Evolutionary conservation across 164 flowering plant genomes (phyloP).

Genomic region (Houttuynia cordata): DNA sequence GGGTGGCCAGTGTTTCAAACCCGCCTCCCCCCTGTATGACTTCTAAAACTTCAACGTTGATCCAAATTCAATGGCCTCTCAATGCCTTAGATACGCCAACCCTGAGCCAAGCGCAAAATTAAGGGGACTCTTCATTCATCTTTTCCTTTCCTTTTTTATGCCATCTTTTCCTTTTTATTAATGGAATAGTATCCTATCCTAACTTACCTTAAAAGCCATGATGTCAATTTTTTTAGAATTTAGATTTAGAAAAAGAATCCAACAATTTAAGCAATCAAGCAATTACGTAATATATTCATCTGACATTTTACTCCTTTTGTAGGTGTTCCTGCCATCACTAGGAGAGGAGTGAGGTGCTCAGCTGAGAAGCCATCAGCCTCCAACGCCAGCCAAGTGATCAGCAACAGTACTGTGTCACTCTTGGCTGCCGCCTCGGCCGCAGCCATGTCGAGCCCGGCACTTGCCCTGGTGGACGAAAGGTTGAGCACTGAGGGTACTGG

Average conservation of each 20-base stretch:
- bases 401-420: constrained; percentile 31
- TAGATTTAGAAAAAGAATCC: not conserved
- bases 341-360: constrained; percentile 37
- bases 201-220: too few relatives aligned
- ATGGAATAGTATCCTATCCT: too few relatives aligned
- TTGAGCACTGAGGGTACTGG: constrained; percentile 95
- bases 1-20: too few relatives aligned
- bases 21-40: too few relatives aligned
- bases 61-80: too few relatives aligned
- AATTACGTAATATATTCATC: not conserved
- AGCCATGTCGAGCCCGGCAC: constrained; percentile 36
- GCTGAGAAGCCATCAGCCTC: constrained; percentile 12
- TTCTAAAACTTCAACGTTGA: too few relatives aligned
- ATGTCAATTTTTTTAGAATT: not conserved
- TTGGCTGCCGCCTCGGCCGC: constrained; percentile 37
- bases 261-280: not conserved
- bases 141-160: too few relatives aligned
- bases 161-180: too few relatives aligned
- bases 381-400: constrained; percentile 2
- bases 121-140: too few relatives aligned
- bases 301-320: not conserved
- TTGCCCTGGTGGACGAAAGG: constrained; percentile 87
- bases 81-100: too few relatives aligned
- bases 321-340: constrained; percentile 41
- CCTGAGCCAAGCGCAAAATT: too few relatives aligned